Conservation (phyloP, 495 filamentous ascomycete genomes). For the Neurospora sp. region DNA sequence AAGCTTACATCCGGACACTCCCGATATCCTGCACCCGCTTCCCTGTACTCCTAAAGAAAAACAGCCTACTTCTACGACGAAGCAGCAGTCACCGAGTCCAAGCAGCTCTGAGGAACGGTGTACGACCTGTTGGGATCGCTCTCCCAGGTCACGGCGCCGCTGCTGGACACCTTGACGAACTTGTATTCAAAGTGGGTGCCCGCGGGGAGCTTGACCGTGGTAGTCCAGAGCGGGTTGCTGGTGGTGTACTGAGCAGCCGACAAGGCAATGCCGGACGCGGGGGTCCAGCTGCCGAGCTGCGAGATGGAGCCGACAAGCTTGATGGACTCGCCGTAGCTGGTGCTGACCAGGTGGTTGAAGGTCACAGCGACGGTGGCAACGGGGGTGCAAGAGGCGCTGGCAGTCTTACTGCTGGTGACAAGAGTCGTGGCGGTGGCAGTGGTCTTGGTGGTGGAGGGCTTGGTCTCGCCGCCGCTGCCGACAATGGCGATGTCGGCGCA, state of each 20-base stretch:
- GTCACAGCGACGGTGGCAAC: slow-evolving; percentile 44
- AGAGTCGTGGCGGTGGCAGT: slow-evolving; percentile 12
- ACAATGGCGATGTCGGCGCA: slow-evolving; percentile 46
- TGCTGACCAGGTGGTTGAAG: slow-evolving; percentile 47
- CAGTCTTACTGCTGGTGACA: slow-evolving; percentile 22
- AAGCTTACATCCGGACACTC: background rate
- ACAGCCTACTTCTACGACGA: slow-evolving; percentile 4
- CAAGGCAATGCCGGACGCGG: slow-evolving; percentile 37
- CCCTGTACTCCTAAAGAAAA: background rate
- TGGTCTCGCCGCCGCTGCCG: background rate
- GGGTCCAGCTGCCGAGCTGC: slow-evolving; percentile 48
- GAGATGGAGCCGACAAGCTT: slow-evolving; percentile 47
- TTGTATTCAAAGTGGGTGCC: slow-evolving; percentile 56
- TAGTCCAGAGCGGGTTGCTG: slow-evolving; percentile 48
- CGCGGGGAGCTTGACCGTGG: slow-evolving; percentile 37
- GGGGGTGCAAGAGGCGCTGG: slow-evolving; percentile 26
- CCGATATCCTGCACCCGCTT: background rate
- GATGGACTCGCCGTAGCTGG: slow-evolving; percentile 47
- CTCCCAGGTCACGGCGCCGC: slow-evolving; percentile 53
- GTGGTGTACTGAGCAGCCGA: slow-evolving; percentile 44
- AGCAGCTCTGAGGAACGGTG: slow-evolving; percentile 44
- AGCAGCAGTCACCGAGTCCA: slow-evolving; percentile 23
- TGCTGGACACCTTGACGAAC: slow-evolving; percentile 48
- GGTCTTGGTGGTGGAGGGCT: background rate
- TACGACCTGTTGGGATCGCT: slow-evolving; percentile 53